Evolutionary conservation across 2,329 filamentous ascomycete species (phyloP).

Genomic region (Cadophora luteo-olivacea): DNA sequence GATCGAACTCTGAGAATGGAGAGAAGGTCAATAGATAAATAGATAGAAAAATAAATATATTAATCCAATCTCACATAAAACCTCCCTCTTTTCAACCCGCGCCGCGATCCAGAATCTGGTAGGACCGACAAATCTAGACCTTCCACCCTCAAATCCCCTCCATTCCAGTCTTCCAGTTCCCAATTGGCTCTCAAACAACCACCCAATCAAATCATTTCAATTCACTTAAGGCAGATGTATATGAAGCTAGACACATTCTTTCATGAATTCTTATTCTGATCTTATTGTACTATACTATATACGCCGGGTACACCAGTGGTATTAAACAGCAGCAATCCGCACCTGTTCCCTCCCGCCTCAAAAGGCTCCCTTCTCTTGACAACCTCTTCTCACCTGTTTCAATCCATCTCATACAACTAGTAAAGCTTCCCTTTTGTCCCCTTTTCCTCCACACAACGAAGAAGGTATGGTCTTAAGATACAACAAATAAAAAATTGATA

Average conservation of each 20-base stretch:
- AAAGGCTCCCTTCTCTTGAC: background rate
- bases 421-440: background rate
- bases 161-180: background rate
- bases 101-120: background rate
- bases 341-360: background rate
- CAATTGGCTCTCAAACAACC: background rate
- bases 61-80: background rate
- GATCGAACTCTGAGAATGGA: no score
- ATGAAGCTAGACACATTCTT: conserved; percentile 1
- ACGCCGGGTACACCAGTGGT: conserved; percentile 13
- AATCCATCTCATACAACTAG: background rate
- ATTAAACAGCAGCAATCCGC: conserved; percentile 3
- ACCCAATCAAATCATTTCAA: background rate
- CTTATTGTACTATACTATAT: conserved; percentile 13
- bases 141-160: background rate
- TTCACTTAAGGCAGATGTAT: background rate
- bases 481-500: conserved; percentile 10
- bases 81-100: background rate
- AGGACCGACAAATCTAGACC: background rate
- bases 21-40: no score
- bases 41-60: background rate
- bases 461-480: conserved; percentile 10
- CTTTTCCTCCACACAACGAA: conserved; percentile 2
- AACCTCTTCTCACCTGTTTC: background rate
- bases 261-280: conserved; percentile 11